These are phyloP conservation scores for Lippia alba DNA, from an alignment of 305 asterid species.

Conservation along the genomic window DNA sequence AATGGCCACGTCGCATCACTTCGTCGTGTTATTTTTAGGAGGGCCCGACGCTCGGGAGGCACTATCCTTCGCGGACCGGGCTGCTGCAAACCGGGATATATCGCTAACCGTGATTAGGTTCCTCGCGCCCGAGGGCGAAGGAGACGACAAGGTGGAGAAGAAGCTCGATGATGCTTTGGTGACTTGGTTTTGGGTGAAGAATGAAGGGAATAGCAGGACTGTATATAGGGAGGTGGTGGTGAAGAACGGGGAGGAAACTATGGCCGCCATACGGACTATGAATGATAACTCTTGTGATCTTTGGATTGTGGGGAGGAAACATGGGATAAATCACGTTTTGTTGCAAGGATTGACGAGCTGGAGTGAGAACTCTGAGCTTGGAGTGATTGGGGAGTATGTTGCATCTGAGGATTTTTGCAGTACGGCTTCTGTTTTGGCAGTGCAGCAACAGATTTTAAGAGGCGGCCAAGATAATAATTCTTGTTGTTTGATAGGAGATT, in stretches of 20 bases:
- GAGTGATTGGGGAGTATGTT: constrained; percentile 76
- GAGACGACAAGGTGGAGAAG: constrained; percentile 66
- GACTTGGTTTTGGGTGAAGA: constrained; percentile 88
- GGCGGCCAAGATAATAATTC: constrained; percentile 51
- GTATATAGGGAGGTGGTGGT: constrained; percentile 74
- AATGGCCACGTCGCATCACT: constrained; percentile 37
- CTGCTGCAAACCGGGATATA: constrained; percentile 48
- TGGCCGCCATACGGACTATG: constrained; percentile 69
- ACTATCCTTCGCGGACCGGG: constrained; percentile 65
- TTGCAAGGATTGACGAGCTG: constrained; percentile 62
- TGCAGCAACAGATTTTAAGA: constrained; percentile 80
- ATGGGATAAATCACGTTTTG: constrained; percentile 68
- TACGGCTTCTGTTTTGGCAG: constrained; percentile 58
- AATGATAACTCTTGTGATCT: constrained; percentile 49
- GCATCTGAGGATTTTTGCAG: constrained; percentile 59
- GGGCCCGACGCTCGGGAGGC: constrained; percentile 90
- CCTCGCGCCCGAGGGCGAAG: constrained; percentile 51
- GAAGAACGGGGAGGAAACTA: constrained; percentile 70
- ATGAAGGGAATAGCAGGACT: constrained; percentile 58
- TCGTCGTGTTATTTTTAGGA: constrained; percentile 76
- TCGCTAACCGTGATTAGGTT: constrained; percentile 69
- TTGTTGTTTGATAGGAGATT: constrained; percentile 33
- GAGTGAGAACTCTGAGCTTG: constrained; percentile 70
- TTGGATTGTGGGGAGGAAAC: constrained; percentile 78
- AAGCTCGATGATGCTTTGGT: constrained; percentile 83